Percentiles rank a stretch among this genome's conserved stretches.
Evolutionary conservation across 2,329 filamentous ascomycete species (phyloP).

Genomic region (Hymenoscyphus occultus): DNA sequence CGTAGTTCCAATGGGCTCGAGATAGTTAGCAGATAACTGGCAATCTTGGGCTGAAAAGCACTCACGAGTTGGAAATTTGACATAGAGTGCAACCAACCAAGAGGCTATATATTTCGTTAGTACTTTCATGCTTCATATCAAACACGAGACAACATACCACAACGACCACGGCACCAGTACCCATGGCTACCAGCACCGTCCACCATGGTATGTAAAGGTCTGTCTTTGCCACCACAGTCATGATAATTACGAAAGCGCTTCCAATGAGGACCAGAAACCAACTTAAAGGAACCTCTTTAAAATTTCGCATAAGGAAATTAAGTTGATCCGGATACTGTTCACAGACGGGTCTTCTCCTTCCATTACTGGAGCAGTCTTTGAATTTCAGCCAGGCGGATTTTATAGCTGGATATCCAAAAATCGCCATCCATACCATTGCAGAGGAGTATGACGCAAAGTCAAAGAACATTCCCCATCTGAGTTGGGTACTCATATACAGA

Average conservation of each 20-base stretch:
- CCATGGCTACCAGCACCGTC: conserved; percentile 57
- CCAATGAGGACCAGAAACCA: conserved; percentile 54
- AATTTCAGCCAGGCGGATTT: conserved; percentile 45
- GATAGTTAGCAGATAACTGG: conserved; percentile 5
- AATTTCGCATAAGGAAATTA: conserved; percentile 56
- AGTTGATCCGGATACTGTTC: conserved; percentile 56
- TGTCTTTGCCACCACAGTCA: conserved; percentile 49
- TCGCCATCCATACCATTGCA: conserved; percentile 55
- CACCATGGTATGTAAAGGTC: conserved; percentile 57
- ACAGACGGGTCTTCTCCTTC: conserved; percentile 42
- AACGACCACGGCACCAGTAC: conserved; percentile 53
- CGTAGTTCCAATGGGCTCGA: conserved; percentile 53
- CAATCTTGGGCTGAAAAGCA: not conserved
- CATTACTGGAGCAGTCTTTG: conserved; percentile 33
- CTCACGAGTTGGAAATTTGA: conserved; percentile 49
- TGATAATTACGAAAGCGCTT: conserved; percentile 47
- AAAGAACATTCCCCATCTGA: conserved; percentile 58
- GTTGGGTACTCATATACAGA: conserved; percentile 56
- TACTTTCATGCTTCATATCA: not conserved
- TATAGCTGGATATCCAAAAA: conserved; percentile 53
- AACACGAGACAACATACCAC: conserved; percentile 31
- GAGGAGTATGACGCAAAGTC: conserved; percentile 59
- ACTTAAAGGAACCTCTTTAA: conserved; percentile 57
- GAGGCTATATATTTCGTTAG: conserved; percentile 37
- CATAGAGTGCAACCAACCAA: conserved; percentile 58